These are phyloP conservation scores for Rosa chinensis DNA, from an alignment of 306 rosid species.

Conservation along the genomic window DNA sequence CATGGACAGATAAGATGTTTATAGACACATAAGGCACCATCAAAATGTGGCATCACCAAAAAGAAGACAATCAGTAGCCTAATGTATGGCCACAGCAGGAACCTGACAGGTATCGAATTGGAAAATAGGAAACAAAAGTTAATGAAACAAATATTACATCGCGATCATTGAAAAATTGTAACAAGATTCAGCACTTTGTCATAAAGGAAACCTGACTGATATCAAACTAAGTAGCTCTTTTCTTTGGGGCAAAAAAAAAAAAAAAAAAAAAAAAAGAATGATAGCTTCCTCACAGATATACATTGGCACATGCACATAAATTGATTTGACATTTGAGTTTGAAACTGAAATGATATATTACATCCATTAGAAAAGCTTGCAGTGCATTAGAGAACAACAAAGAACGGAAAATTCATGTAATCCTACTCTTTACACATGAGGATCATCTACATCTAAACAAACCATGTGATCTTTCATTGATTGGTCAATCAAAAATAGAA, in stretches of 20 bases:
- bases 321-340: neutral
- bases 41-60: constrained; percentile 49
- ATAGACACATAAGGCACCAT: constrained; percentile 49
- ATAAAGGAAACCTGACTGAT: neutral
- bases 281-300: neutral
- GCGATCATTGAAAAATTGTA: neutral
- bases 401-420: too few relatives aligned
- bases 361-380: neutral
- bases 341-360: neutral
- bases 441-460: neutral
- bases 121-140: constrained; percentile 12
- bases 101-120: constrained; percentile 35
- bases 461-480: neutral
- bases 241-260: neutral
- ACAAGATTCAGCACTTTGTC: neutral
- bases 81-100: constrained; percentile 44
- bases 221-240: neutral
- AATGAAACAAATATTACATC: neutral
- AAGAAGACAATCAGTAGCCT: constrained; percentile 47
- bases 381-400: neutral
- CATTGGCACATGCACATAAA: neutral
- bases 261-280: neutral
- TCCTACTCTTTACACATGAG: too few relatives aligned
- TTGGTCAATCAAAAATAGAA: neutral
- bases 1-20: constrained; percentile 25